phyloP scores from a whole-genome alignment of 495 filamentous ascomycete species.

The Halenospora varia region DNA sequence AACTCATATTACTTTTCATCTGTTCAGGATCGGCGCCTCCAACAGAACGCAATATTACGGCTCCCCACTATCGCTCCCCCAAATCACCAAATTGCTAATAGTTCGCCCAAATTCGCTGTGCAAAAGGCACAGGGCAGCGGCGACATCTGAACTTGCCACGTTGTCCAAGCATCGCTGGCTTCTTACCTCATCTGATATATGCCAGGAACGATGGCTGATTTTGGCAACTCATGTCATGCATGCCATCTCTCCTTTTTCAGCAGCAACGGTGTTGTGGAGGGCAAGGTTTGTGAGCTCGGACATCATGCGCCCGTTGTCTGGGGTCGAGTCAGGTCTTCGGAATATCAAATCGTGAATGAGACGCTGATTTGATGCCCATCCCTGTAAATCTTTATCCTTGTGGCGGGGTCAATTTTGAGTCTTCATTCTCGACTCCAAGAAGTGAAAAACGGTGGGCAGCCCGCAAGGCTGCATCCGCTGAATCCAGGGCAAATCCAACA shows the following conservation, averaged over 20 bases:
- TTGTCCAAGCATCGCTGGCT: conserved; percentile 6
- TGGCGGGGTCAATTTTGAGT: neutral
- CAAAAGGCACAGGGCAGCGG: neutral
- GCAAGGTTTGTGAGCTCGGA: conserved; percentile 6
- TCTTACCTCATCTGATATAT: neutral
- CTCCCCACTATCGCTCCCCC: conserved; percentile 8
- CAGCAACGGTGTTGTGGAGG: neutral
- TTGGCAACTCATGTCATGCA: conserved; percentile 15
- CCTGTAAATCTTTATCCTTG: neutral
- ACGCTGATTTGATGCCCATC: neutral
- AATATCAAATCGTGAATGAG: neutral
- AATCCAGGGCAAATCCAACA: neutral
- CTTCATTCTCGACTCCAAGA: neutral
- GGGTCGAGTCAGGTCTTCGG: conserved; percentile 8
- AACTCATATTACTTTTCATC: neutral
- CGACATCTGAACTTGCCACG: conserved; percentile 12
- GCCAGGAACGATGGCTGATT: conserved; percentile 13
- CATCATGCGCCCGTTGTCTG: conserved; percentile 4
- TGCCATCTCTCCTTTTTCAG: conserved; percentile 3
- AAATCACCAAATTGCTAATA: conserved; percentile 9
- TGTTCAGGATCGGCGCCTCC: conserved; percentile 6
- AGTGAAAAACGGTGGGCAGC: neutral
- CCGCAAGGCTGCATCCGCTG: neutral
- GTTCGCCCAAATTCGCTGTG: conserved; percentile 1
- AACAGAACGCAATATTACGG: conserved; percentile 3